Conservation (phyloP, 352 stramenopile species). For the Globisporangium recalcitrans region DNA sequence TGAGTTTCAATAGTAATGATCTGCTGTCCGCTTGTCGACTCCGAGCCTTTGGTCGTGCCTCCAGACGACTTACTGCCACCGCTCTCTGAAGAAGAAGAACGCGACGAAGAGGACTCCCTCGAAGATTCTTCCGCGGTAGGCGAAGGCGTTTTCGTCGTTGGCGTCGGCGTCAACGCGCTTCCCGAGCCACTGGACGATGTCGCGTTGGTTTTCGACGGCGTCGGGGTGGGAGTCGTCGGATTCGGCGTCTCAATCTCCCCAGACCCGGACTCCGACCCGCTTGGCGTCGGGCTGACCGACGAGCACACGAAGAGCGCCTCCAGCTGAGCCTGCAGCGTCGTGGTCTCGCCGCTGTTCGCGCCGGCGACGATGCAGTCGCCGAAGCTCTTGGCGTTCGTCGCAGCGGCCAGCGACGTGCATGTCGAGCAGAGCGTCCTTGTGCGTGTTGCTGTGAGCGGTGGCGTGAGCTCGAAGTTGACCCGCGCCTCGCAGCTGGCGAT, state of each 20-base stretch:
- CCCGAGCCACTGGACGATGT: not conserved
- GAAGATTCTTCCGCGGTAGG: not conserved
- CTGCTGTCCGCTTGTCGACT: not conserved
- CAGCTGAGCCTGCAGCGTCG: not conserved
- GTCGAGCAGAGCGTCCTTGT: not conserved
- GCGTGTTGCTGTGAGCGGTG: not conserved
- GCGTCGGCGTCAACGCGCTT: not conserved
- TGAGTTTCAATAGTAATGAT: not conserved
- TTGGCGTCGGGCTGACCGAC: not conserved
- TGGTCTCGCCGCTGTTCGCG: not conserved
- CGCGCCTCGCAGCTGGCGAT: not conserved
- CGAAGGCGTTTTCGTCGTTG: not conserved
- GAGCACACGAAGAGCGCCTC: not conserved
- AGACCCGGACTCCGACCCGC: not conserved
- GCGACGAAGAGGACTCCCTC: not conserved
- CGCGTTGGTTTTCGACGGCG: not conserved
- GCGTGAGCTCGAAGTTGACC: not conserved
- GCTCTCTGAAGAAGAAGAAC: not conserved
- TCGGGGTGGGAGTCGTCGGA: not conserved
- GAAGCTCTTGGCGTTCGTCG: not conserved
- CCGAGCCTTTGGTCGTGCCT: not conserved
- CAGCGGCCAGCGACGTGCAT: not conserved
- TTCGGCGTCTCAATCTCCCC: not conserved
- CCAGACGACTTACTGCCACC: not conserved
- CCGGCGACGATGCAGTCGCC: not conserved